These are phyloP conservation scores for Hibiscus trionum DNA, from an alignment of 345 rosid species.

Conservation along the genomic window DNA sequence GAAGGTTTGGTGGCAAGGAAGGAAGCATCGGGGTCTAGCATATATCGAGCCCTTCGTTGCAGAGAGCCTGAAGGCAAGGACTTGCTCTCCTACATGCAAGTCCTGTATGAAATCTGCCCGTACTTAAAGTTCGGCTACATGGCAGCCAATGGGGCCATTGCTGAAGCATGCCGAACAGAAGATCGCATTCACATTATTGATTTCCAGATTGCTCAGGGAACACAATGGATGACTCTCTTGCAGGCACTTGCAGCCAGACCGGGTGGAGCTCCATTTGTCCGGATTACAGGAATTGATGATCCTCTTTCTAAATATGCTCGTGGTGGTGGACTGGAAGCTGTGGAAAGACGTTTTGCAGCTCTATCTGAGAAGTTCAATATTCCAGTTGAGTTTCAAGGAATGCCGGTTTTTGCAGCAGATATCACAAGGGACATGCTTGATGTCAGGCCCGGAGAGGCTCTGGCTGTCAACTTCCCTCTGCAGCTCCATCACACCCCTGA, in stretches of 20 bases:
- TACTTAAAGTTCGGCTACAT: constrained; percentile 70
- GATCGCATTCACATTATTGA: constrained; percentile 56
- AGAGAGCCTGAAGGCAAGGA: constrained; percentile 59
- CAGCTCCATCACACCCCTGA: constrained; percentile 73
- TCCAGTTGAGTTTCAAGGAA: constrained; percentile 45
- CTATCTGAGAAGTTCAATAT: constrained; percentile 49
- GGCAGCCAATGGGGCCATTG: constrained; percentile 78
- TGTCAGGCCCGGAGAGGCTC: constrained; percentile 58
- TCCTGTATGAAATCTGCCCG: constrained; percentile 65
- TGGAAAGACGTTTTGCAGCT: constrained; percentile 34
- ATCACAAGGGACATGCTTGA: constrained; percentile 53
- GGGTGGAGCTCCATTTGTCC: constrained; percentile 55
- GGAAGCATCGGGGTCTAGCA: constrained; percentile 39
- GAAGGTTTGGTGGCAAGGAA: constrained; percentile 62
- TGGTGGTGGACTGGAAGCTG: constrained; percentile 46
- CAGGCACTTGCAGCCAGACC: constrained; percentile 68
- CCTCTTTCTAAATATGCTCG: constrained; percentile 42
- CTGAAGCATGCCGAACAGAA: constrained; percentile 63
- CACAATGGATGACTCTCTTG: constrained; percentile 66
- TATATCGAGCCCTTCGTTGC: constrained; percentile 42
- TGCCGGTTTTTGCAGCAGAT: constrained; percentile 47
- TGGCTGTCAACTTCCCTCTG: constrained; percentile 59
- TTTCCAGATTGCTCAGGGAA: constrained; percentile 61
- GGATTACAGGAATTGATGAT: constrained; percentile 68
- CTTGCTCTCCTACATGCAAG: constrained; percentile 52